phyloP scores from a whole-genome alignment of 495 filamentous ascomycete genomes.

The Elaphomyces granulatus region DNA sequence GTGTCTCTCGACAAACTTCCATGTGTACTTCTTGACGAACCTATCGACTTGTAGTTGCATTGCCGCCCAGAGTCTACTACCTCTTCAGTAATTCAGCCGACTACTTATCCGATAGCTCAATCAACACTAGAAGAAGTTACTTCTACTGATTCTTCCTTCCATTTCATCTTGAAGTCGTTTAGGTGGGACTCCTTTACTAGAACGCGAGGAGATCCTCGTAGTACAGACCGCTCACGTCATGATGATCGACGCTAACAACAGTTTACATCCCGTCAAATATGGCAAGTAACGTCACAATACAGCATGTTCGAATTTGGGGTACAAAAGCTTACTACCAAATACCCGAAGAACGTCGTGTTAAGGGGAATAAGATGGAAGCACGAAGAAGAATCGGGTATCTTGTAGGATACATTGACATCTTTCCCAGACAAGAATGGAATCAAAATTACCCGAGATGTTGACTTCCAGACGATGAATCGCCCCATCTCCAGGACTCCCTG shows the following conservation, averaged over 20 bases:
- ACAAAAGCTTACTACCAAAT: neutral
- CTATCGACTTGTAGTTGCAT: too few species aligned
- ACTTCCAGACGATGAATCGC: neutral
- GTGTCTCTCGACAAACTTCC: too few species aligned
- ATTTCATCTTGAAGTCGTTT: too few species aligned
- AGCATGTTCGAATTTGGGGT: constrained; percentile 1
- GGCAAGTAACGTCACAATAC: neutral
- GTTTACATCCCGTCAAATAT: constrained; percentile 2
- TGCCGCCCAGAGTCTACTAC: too few species aligned
- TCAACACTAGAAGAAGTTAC: too few species aligned
- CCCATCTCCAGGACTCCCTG: neutral
- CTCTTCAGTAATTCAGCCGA: too few species aligned
- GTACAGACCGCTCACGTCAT: neutral
- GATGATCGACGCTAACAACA: neutral
- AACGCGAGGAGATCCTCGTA: too few species aligned
- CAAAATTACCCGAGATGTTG: neutral
- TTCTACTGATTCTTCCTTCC: too few species aligned
- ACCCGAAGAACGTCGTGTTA: neutral
- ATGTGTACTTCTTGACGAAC: too few species aligned
- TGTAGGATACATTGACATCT: constrained; percentile 2
- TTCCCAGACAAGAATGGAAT: neutral
- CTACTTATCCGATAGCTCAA: too few species aligned
- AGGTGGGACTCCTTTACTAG: too few species aligned
- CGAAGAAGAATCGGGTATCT: neutral
- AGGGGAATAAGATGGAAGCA: neutral